A percentile compares a stretch with the other conserved stretches of the same genome.
phyloP scores from a whole-genome alignment of 1,284 basidiomycete species.

The Peniophora sp. region DNA sequence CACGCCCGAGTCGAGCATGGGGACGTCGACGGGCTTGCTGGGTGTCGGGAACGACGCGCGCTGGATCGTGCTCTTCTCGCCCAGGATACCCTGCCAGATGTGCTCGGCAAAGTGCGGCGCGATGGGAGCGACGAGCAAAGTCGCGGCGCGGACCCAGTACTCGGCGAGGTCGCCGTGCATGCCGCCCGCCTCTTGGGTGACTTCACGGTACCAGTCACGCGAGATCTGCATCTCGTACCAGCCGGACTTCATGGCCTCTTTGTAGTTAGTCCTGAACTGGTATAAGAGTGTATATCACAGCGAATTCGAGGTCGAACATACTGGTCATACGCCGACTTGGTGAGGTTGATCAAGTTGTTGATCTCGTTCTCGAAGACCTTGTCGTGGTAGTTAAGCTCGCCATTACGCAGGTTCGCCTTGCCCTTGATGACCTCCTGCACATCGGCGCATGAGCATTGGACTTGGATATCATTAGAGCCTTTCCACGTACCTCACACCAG shows the following conservation, averaged over 20 bases:
- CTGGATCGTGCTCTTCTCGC: constrained; percentile 75
- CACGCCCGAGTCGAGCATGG: constrained; percentile 62
- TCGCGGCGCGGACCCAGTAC: constrained; percentile 79
- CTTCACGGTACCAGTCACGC: constrained; percentile 96
- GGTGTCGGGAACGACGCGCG: constrained; percentile 74
- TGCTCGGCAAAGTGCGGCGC: constrained; percentile 96
- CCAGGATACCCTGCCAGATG: constrained; percentile 76
- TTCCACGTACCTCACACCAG: constrained; percentile 78
- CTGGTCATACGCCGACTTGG: constrained; percentile 76
- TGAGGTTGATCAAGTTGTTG: constrained; percentile 75
- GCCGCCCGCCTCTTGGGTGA: constrained; percentile 71
- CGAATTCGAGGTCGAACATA: constrained; percentile 33
- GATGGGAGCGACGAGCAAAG: constrained; percentile 81
- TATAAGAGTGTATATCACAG: constrained; percentile 4
- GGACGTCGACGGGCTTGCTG: constrained; percentile 45
- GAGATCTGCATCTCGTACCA: constrained; percentile 94
- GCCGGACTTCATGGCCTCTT: constrained; percentile 91
- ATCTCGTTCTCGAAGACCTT: constrained; percentile 89
- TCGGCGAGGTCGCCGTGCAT: constrained; percentile 82
- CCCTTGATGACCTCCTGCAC: constrained; percentile 77
- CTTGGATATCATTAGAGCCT: no score
- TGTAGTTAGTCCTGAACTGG: constrained; percentile 78
- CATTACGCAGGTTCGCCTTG: constrained; percentile 64
- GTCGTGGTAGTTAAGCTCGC: constrained; percentile 74
- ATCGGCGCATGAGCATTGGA: not conserved